Conservation (phyloP, 2,329 filamentous ascomycete species). For the Dryadomyces quercus-mongolicae region DNA sequence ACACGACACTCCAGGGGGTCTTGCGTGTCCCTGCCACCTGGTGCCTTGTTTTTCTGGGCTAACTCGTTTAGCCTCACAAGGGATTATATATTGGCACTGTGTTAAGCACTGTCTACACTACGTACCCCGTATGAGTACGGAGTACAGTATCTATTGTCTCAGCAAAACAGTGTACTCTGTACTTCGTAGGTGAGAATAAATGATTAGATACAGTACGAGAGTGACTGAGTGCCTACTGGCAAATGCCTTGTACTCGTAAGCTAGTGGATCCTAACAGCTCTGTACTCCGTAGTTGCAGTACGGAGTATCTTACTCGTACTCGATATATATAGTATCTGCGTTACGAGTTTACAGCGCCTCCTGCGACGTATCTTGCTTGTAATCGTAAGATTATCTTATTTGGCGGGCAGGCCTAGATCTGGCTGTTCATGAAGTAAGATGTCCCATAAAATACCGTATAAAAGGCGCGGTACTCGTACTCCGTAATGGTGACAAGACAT, state of each 20-base stretch:
- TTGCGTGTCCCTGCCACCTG: background rate
- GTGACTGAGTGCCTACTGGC: background rate
- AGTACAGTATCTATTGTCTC: no score
- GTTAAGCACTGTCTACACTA: no score
- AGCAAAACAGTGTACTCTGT: background rate
- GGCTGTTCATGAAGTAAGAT: background rate
- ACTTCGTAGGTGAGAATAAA: background rate
- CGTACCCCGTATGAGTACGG: no score
- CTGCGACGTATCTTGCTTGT: no score
- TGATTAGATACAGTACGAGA: background rate
- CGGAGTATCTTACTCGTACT: background rate
- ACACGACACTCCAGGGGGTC: background rate
- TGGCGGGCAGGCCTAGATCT: no score
- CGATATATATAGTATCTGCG: no score
- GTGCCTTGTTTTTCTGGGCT: background rate
- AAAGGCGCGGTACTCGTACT: no score
- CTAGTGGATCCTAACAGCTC: background rate
- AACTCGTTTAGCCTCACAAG: background rate
- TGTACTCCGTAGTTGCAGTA: background rate
- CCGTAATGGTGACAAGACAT: no score
- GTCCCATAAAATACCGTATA: no score
- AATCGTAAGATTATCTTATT: no score
- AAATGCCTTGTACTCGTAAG: background rate
- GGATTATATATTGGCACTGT: no score
- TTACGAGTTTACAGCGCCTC: background rate